Conservation (phyloP, 2,329 filamentous ascomycete genomes). For the Tympanopsis confertula region DNA sequence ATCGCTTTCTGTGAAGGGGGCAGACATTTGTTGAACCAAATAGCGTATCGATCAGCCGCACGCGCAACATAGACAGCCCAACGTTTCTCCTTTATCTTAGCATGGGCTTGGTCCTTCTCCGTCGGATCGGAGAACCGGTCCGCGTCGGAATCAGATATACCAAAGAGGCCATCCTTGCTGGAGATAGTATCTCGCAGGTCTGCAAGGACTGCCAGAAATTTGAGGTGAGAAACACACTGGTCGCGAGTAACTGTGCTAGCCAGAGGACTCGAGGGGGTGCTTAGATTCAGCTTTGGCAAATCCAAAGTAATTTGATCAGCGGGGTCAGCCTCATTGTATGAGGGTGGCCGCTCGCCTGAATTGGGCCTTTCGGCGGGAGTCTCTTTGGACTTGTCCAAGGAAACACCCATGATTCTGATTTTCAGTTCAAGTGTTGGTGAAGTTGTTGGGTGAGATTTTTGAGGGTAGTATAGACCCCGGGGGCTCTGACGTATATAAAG, state of each 20-base stretch:
- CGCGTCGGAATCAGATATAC: background rate
- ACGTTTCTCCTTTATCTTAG: constrained; percentile 54
- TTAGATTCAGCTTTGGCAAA: too few species aligned
- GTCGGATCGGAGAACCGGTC: background rate
- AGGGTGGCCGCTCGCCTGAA: too few species aligned
- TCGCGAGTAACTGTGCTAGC: background rate
- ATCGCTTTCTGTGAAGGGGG: constrained; percentile 17
- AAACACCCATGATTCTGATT: too few species aligned
- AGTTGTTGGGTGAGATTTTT: too few species aligned
- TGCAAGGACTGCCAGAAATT: background rate
- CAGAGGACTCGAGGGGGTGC: too few species aligned
- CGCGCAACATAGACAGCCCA: constrained; percentile 61
- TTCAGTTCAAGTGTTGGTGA: too few species aligned
- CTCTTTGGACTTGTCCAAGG: too few species aligned
- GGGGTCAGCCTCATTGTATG: too few species aligned
- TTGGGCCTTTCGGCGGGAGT: too few species aligned
- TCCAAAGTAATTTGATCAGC: too few species aligned
- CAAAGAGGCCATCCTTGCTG: background rate
- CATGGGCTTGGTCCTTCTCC: background rate
- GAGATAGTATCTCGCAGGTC: background rate
- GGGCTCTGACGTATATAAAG: too few species aligned
- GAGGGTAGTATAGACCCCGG: too few species aligned
- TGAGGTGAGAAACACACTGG: background rate
- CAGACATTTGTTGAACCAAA: constrained; percentile 43
- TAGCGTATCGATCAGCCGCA: constrained; percentile 56